Base-by-base conservation (phyloP, 495 filamentous ascomycete species). In the Talaromyces wortmannii region DNA sequence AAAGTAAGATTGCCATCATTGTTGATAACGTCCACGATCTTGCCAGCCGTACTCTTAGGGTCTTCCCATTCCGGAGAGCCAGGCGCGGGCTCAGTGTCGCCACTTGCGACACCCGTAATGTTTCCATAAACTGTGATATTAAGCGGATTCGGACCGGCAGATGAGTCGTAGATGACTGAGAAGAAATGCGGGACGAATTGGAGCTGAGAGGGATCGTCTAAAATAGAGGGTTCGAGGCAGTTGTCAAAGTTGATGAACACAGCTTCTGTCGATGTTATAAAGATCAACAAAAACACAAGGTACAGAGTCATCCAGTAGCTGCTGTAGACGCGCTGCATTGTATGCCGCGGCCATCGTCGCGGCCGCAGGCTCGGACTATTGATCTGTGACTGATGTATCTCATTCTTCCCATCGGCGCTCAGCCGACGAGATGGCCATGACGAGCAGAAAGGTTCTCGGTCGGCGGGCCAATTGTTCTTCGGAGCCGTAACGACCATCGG, bases 111-210 rank as follows among this genome's bases (percentile, higher is more conserved):
- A 7, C 94, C 94, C 29, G 85, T 85, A 17, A 97, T 90, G 68
- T 97, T 96, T 18, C 92, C 92, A 72, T 90, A 97, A 17, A 96
- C 83, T 1, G 85, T 96, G 30, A 97, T 72, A 55, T 82, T 82
- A 31, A 98, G 73, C 40, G 83, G 83, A 63, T 91, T 82, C 49
- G 78, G 80, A 10, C 81, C 64, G 54, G 79, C 70, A 16, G 70
- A 65, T 18, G 81, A 71, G 59, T 91, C 78, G 72, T 95, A 95
- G 11, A 69, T 71, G 54, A 88, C 95, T 59, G 84, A 81, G 55
- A 95, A 78, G 54, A 78, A 78, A 11, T 83, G 59, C 1, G 94
- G 92, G 7, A 83, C 75, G 68, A 91, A 96, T 74, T 98, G 95
- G n/a, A 97, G 75, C 53, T 65, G 79, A 59, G 59, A 58, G 23